phyloP scores from a whole-genome alignment of 768 basidiomycete species.

The Lactifluus subvellereus region DNA sequence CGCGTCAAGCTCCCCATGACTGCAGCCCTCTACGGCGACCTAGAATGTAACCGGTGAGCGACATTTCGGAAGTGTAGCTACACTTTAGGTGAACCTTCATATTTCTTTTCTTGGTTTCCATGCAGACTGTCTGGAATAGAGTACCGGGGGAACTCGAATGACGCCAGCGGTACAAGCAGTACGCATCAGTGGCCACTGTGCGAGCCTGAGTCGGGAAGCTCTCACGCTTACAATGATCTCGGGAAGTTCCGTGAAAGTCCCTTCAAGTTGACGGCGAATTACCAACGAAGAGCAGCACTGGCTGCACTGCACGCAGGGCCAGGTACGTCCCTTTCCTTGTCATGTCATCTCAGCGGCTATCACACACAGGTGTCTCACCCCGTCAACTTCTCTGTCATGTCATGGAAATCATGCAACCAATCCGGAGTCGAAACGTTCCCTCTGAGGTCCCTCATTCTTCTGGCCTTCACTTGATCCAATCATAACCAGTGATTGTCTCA shows the following conservation, averaged over 20 bases:
- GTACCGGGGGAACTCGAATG: not conserved
- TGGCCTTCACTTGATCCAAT: conserved; percentile 11
- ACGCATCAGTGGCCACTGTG: too few relatives aligned
- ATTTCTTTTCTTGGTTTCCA: not conserved
- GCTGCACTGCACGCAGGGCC: not conserved
- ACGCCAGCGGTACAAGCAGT: too few relatives aligned
- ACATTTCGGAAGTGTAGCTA: not conserved
- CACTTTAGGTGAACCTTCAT: conserved; percentile 11
- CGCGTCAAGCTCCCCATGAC: conserved; percentile 86
- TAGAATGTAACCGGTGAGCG: conserved; percentile 28
- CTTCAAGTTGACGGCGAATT: not conserved
- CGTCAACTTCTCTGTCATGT: not conserved
- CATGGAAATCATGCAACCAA: not conserved
- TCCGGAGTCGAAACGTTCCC: conserved; percentile 8
- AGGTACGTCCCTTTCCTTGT: not conserved
- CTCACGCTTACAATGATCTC: not conserved
- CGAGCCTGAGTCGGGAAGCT: not conserved
- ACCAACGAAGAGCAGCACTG: not conserved
- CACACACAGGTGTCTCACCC: not conserved
- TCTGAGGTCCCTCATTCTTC: not conserved
- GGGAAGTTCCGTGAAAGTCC: not conserved
- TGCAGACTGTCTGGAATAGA: not conserved
- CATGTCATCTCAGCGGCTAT: not conserved
- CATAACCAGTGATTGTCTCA: conserved; percentile 5
- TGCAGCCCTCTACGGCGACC: conserved; percentile 93